Evolutionary conservation across 2,329 filamentous ascomycete genomes (phyloP), one percentile per base, ranked within the genome.

Genomic region (Stachybotrys elegans): DNA sequence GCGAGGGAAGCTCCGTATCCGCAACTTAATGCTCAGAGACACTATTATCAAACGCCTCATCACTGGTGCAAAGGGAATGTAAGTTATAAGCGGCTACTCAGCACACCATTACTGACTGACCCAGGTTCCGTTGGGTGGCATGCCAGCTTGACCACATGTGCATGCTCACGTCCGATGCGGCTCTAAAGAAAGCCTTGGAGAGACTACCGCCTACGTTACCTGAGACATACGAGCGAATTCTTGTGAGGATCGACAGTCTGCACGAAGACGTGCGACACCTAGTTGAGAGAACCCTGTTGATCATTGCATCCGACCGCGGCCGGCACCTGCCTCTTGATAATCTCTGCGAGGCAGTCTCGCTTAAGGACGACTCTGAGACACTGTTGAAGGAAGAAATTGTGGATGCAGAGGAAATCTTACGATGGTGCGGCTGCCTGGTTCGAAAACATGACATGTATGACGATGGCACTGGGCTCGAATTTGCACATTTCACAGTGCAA

Each of bases 51-150:
- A 37, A 0, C 12, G 8, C 2, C 38, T 55, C 4, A 37, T 51
- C 1, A 5, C 1, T 1, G 23, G 45, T 5, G 50, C 52, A 0
- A 22, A 49, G 11, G 52, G 52, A 14, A 55, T 55, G 48, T 47
- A 32, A 27, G 42, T 1, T 21, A 1, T 1, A 14, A 8, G 14
- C 25, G 9, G 8, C 17, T 1, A 3, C 17, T 14, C 12, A 6
- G 6, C 25, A 29, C 25, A 9, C 14, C 14, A 9, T 14, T 6
- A 17, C 34, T 13, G 1, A 17, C 17, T 43, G 5, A 40, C 7
- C 14, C 0, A 55, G 52, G 52, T 55, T 55, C 6, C 48, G 50
- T 4, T 55, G 52, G 52, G 52, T 51, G 12, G 44, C 43, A 3
- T 55, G 52, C 2, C 52, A 55, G 11, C 4, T 55, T 0, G 50